These are phyloP conservation scores for Collariella sp. DNA, from an alignment of 495 filamentous ascomycete species.

Conservation along the genomic window DNA sequence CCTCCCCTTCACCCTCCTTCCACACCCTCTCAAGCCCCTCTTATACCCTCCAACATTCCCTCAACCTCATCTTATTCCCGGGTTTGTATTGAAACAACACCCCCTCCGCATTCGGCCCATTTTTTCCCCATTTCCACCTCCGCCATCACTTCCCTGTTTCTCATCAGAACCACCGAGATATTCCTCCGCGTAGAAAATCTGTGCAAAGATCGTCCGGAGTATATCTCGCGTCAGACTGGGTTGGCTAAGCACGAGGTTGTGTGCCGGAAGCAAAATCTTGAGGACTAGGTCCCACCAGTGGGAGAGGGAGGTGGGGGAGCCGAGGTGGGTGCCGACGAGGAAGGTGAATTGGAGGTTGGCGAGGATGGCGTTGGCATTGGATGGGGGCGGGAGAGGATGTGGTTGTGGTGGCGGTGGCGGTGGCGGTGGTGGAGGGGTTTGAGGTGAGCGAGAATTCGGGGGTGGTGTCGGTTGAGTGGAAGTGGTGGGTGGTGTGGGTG, in stretches of 20 bases:
- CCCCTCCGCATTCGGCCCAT: slow-evolving; percentile 16
- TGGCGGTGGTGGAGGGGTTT: slow-evolving; percentile 15
- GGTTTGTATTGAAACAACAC: slow-evolving; percentile 45
- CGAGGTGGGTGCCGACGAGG: slow-evolving; percentile 68
- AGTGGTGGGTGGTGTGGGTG: slow-evolving; percentile 33
- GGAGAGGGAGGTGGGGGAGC: slow-evolving; percentile 77
- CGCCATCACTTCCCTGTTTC: slow-evolving; percentile 31
- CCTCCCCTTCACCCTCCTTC: no score
- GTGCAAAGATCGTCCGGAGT: slow-evolving; percentile 55
- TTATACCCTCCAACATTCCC: slow-evolving; percentile 37
- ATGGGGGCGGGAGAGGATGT: slow-evolving; percentile 1
- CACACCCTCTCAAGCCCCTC: no score
- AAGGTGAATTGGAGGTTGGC: slow-evolving; percentile 85
- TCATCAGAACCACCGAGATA: slow-evolving; percentile 33
- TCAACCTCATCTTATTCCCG: slow-evolving; percentile 26
- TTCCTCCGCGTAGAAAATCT: slow-evolving; percentile 62
- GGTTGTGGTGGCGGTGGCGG: not conserved
- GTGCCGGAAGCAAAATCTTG: slow-evolving; percentile 61
- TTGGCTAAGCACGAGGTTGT: slow-evolving; percentile 45
- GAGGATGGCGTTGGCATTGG: slow-evolving; percentile 48
- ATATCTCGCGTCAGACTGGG: slow-evolving; percentile 53
- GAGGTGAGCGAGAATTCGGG: no score
- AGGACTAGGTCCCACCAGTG: slow-evolving; percentile 75
- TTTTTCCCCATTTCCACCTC: not conserved
- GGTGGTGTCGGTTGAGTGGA: slow-evolving; percentile 28